Evolutionary conservation across 2,329 filamentous ascomycete genomes (phyloP).

Genomic region (Penicillium brevicompactum): DNA sequence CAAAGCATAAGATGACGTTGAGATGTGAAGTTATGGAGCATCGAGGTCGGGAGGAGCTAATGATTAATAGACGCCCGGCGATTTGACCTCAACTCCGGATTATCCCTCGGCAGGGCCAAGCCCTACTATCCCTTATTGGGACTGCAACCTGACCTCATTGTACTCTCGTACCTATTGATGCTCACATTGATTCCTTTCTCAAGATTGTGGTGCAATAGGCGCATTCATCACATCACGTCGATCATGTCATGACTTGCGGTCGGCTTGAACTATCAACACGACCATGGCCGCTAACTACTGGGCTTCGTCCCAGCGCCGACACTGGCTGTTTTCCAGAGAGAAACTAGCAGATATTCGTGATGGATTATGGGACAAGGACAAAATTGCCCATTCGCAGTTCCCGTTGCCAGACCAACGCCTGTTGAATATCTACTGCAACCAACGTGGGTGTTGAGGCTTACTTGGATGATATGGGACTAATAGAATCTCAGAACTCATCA

Average conservation of each 20-base stretch:
- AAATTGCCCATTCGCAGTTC: constrained; percentile 73
- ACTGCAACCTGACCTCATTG: constrained; percentile 5
- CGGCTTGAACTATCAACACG: constrained; percentile 4
- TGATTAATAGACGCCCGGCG: constrained; percentile 39
- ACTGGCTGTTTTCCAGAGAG: constrained; percentile 88
- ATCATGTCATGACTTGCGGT: constrained; percentile 5
- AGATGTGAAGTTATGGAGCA: constrained; percentile 9
- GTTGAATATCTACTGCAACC: constrained; percentile 88
- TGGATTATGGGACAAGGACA: constrained; percentile 75
- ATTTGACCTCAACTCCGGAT: constrained; percentile 36
- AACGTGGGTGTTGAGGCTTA: constrained; percentile 60
- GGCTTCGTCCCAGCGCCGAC: constrained; percentile 86
- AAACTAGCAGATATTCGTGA: constrained; percentile 75
- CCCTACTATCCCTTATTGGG: constrained; percentile 37
- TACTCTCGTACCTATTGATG: not conserved
- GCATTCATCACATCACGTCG: not conserved
- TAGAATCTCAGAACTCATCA: constrained; percentile 66
- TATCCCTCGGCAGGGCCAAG: constrained; percentile 29
- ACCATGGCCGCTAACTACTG: constrained; percentile 93
- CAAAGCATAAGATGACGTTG: constrained; percentile 27
- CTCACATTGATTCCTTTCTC: not conserved
- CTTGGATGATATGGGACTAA: constrained; percentile 7
- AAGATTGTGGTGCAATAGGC: not conserved
- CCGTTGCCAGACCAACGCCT: constrained; percentile 80
- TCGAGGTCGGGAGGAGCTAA: constrained; percentile 10